Conservation (phyloP, 192 early-diverging fungal species). For the Coemansia sp. region DNA sequence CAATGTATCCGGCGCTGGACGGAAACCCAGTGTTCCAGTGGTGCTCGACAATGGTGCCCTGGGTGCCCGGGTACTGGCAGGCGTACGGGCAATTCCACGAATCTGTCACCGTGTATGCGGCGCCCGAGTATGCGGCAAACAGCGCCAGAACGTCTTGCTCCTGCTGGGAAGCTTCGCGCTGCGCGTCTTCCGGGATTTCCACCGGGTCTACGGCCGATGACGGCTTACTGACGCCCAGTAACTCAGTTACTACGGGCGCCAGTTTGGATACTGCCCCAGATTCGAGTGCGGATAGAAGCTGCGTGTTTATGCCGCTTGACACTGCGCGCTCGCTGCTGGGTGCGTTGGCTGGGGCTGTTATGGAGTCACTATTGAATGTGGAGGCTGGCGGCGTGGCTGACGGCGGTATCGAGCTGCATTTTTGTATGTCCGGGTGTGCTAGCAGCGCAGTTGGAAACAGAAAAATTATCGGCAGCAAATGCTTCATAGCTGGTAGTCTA, state of each 20-base stretch:
- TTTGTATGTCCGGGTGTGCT: not conserved
- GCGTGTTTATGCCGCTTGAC: too few relatives aligned
- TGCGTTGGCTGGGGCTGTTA: too few relatives aligned
- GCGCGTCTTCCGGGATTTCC: not conserved
- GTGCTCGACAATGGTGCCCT: slow-evolving; percentile 37
- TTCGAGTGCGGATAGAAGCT: too few relatives aligned
- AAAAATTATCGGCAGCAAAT: not conserved
- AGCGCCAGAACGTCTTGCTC: slow-evolving; percentile 17
- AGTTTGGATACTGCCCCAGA: too few relatives aligned
- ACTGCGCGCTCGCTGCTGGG: too few relatives aligned
- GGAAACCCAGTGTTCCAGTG: slow-evolving; percentile 28
- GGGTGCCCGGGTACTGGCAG: slow-evolving; percentile 37
- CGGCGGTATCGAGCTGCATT: not conserved
- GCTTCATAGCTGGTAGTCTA: not conserved
- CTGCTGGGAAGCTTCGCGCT: not conserved
- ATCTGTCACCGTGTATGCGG: slow-evolving; percentile 36
- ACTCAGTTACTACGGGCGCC: not conserved
- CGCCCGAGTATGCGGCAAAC: slow-evolving; percentile 40
- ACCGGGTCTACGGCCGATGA: not conserved
- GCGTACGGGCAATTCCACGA: slow-evolving; percentile 35
- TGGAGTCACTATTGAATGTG: not conserved
- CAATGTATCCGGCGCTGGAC: slow-evolving; percentile 39
- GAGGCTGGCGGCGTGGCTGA: not conserved
- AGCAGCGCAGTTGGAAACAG: not conserved
- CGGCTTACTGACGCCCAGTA: not conserved